These are phyloP conservation scores for Ophiostoma piceae DNA, from an alignment of 2,329 filamentous ascomycete species.

Conservation along the genomic window DNA sequence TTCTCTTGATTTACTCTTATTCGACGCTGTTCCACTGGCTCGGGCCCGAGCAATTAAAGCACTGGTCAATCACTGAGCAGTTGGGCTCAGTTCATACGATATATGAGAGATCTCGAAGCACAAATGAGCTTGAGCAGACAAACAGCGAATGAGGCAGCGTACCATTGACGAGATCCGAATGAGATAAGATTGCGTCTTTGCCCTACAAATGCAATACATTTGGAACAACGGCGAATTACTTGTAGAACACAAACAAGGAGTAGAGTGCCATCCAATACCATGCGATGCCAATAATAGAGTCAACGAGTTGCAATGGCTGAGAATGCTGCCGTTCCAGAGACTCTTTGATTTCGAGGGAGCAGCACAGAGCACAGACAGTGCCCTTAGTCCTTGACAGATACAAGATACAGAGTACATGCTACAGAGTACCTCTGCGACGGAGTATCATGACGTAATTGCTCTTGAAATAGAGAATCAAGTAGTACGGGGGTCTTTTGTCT, in stretches of 20 bases:
- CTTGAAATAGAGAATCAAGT: slow-evolving; percentile 2
- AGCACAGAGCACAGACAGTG: no score
- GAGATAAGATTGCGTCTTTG: neutral
- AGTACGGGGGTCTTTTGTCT: neutral
- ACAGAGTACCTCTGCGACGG: neutral
- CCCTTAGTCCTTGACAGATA: neutral
- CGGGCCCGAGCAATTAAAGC: slow-evolving; percentile 4
- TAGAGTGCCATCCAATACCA: neutral
- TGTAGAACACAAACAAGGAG: neutral
- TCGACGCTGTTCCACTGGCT: neutral
- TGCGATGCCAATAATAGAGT: neutral
- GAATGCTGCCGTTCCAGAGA: neutral
- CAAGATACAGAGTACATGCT: neutral
- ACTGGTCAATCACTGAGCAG: neutral
- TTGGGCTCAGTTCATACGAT: neutral
- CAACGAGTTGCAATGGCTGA: neutral
- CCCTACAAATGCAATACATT: neutral
- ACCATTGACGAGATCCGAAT: neutral
- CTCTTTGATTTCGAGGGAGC: neutral
- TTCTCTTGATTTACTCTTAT: neutral
- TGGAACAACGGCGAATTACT: neutral
- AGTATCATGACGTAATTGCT: slow-evolving; percentile 8
- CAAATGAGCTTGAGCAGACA: neutral
- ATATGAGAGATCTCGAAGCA: no score
- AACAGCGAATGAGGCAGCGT: neutral